A percentile compares a stretch with the other conserved stretches of the same genome.
Evolutionary conservation across 805 yeast species (phyloP).

Genomic region (Monosporozyma solicola): DNA sequence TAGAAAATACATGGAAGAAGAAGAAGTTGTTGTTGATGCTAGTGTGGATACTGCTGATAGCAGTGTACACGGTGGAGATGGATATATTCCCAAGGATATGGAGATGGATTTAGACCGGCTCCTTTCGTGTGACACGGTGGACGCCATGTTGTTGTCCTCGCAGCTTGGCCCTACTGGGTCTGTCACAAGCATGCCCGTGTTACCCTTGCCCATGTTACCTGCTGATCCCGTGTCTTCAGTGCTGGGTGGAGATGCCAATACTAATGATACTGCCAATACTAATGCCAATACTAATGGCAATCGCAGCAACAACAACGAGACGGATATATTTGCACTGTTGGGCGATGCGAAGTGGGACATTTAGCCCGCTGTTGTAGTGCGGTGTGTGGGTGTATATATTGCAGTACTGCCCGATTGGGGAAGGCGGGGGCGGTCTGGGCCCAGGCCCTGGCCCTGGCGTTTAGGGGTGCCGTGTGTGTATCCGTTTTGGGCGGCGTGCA

Average conservation of each 20-base stretch:
- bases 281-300: neutral
- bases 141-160: too few relatives aligned
- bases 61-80: neutral
- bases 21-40: neutral
- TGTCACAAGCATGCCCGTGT: too few relatives aligned
- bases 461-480: too few relatives aligned
- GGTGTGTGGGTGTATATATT: too few relatives aligned
- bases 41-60: neutral
- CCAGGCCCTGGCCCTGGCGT: too few relatives aligned
- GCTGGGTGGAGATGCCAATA: too few relatives aligned
- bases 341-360: neutral
- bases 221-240: too few relatives aligned
- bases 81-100: neutral
- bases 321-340: neutral
- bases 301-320: neutral
- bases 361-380: neutral
- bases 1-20: neutral
- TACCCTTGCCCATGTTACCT: neutral
- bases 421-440: too few relatives aligned
- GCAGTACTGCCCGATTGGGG: too few relatives aligned
- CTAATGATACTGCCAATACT: too few relatives aligned
- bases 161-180: too few relatives aligned
- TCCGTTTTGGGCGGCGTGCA: too few relatives aligned
- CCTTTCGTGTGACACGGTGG: neutral
- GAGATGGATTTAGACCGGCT: slow-evolving; percentile 1